Conservation (phyloP, 1,284 basidiomycete species). For the Somion occarium region DNA sequence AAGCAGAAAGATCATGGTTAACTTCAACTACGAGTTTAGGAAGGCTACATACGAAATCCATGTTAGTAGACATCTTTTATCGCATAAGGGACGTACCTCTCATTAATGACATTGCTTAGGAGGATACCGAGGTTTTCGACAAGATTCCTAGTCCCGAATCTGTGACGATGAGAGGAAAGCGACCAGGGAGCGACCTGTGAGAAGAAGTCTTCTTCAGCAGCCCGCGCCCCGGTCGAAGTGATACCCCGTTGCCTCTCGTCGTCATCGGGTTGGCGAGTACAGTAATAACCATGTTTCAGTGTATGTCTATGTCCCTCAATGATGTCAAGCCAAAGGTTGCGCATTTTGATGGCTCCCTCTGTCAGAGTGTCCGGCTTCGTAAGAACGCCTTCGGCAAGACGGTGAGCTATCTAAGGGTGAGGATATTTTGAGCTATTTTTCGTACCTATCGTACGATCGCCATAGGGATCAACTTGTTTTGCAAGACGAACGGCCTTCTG, state of each 20-base stretch:
- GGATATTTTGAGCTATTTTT: background rate
- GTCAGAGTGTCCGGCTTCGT: slow-evolving; percentile 60
- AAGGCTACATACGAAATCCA: slow-evolving; percentile 34
- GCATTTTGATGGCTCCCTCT: slow-evolving; percentile 38
- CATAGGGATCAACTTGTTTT: slow-evolving; percentile 43
- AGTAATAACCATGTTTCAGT: slow-evolving; percentile 60
- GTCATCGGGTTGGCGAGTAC: slow-evolving; percentile 61
- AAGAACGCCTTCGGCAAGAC: slow-evolving; percentile 51
- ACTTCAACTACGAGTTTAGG: slow-evolving; percentile 31
- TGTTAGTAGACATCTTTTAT: background rate
- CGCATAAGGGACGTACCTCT: slow-evolving; percentile 35
- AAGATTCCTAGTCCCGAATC: slow-evolving; percentile 55
- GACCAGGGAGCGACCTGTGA: slow-evolving; percentile 46
- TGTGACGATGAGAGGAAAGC: slow-evolving; percentile 32
- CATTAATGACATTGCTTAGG: slow-evolving; percentile 47
- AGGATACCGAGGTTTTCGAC: slow-evolving; percentile 48
- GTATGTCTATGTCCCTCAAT: slow-evolving; percentile 41
- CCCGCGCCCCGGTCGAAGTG: slow-evolving; percentile 34
- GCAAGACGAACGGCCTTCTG: slow-evolving; percentile 54
- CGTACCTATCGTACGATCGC: slow-evolving; percentile 55
- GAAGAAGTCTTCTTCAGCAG: slow-evolving; percentile 43
- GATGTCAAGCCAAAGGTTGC: slow-evolving; percentile 43
- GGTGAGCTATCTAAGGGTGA: background rate
- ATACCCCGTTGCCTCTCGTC: slow-evolving; percentile 39
- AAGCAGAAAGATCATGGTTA: slow-evolving; percentile 32